A percentile compares a stretch with the other conserved stretches of the same genome.
Conservation (phyloP, 371 early-diverging fungal species). For the Fennellomyces sp. region DNA sequence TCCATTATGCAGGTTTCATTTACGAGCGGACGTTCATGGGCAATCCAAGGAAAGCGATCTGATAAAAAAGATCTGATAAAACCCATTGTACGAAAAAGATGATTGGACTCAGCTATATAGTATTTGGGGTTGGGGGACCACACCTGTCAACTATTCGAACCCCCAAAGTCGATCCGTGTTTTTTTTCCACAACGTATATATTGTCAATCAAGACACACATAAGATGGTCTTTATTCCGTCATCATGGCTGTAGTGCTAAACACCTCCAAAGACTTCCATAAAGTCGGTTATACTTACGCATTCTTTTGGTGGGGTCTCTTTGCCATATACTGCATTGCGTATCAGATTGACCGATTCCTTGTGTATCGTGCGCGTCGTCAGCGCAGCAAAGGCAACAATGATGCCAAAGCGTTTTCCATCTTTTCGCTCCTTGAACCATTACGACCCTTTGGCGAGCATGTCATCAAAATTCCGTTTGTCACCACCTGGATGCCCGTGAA, state of each 20-base stretch:
- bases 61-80: no score
- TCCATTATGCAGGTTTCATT: no score
- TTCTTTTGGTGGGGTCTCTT: conserved; percentile 47
- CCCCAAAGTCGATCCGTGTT: neutral
- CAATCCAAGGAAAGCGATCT: no score
- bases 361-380: conserved; percentile 27
- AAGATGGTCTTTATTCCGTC: no score
- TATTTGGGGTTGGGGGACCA: no score
- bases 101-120: no score
- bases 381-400: conserved; percentile 1
- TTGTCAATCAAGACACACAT: neutral
- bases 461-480: conserved; percentile 38
- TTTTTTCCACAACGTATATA: neutral
- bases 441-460: conserved; percentile 14
- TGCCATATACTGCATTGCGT: conserved; percentile 36
- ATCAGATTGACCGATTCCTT: conserved; percentile 33
- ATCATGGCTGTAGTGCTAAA: neutral
- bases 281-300: conserved; percentile 36
- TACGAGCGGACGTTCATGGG: no score
- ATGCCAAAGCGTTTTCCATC: conserved; percentile 3
- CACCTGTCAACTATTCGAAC: no score
- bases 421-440: conserved; percentile 3
- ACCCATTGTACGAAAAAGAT: no score
- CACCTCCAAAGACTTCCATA: conserved; percentile 14
- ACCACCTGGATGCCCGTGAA: conserved; percentile 43